Conservation (phyloP, 148 eudicot species). For the Nepenthes mirabilis region DNA sequence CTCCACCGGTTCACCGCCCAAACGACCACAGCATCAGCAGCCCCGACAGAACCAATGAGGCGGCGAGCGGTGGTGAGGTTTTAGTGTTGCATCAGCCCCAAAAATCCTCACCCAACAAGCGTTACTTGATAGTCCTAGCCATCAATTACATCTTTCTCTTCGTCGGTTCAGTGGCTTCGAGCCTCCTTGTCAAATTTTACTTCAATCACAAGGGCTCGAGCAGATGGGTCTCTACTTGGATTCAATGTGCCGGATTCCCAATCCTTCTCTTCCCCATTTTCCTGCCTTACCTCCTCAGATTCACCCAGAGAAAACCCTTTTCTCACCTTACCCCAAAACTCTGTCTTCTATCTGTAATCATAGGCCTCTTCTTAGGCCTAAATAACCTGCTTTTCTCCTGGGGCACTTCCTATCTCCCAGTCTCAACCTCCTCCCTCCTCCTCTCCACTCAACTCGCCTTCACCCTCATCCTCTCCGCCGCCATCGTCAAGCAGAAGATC, state of each 20-base stretch:
- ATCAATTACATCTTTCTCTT: slow-evolving; percentile 37
- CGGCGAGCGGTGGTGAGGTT: too few relatives aligned
- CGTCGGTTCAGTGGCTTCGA: slow-evolving; percentile 47
- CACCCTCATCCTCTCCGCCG: slow-evolving; percentile 39
- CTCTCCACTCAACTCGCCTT: slow-evolving; percentile 55
- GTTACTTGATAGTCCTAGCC: slow-evolving; percentile 27
- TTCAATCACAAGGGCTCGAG: slow-evolving; percentile 72
- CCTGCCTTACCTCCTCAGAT: slow-evolving; percentile 26
- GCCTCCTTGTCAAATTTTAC: slow-evolving; percentile 48
- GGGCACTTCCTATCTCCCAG: slow-evolving; percentile 72
- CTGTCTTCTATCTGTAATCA: slow-evolving; percentile 5
- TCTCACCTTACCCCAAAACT: slow-evolving; percentile 16
- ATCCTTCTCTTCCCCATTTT: slow-evolving; percentile 32
- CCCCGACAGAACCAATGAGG: too few relatives aligned
- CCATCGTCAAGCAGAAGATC: slow-evolving; percentile 53
- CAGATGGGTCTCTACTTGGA: slow-evolving; percentile 69
- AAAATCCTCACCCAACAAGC: background rate
- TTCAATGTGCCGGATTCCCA: slow-evolving; percentile 74
- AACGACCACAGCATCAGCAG: too few relatives aligned
- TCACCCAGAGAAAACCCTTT: slow-evolving; percentile 42
- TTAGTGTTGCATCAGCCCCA: too few relatives aligned
- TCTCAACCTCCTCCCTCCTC: slow-evolving; percentile 55
- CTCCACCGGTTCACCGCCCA: too few relatives aligned
- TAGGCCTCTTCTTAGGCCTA: slow-evolving; percentile 38
- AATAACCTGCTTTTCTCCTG: slow-evolving; percentile 62